Conservation (phyloP, 306 rosid genomes). For the Pueraria montana region DNA sequence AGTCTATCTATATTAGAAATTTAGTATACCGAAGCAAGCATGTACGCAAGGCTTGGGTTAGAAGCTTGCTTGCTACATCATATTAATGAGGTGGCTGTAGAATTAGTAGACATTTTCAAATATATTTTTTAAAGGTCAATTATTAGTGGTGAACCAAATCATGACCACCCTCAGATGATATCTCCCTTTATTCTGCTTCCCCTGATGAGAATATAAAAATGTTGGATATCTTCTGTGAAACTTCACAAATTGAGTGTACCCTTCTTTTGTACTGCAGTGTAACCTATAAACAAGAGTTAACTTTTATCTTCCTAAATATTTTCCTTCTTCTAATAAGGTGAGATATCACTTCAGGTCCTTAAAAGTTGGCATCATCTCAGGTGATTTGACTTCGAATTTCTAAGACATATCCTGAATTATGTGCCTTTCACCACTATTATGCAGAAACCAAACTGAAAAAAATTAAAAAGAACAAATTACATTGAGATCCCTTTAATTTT, state of each 20-base stretch:
- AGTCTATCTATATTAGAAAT: not conserved
- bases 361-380: conserved; percentile 21
- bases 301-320: not conserved
- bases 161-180: not conserved
- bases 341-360: conserved; percentile 23
- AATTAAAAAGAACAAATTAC: too few relatives aligned
- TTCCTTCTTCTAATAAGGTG: not conserved
- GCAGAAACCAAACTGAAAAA: conserved; percentile 19
- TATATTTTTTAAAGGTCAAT: not conserved
- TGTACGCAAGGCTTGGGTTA: not conserved
- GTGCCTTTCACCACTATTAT: conserved; percentile 3
- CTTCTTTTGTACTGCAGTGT: not conserved
- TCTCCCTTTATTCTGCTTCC: conserved; percentile 15
- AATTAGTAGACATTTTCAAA: not conserved
- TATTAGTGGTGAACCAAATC: conserved; percentile 22
- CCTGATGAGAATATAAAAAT: not conserved
- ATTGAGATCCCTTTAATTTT: too few relatives aligned
- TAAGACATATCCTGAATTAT: conserved; percentile 15
- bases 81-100: conserved; percentile 2
- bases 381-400: conserved; percentile 32
- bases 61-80: conserved; percentile 13
- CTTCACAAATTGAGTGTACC: conserved; percentile 19
- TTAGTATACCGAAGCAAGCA: conserved; percentile 18
- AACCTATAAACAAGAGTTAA: not conserved
- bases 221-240: conserved; percentile 26